Conservation (phyloP, 2,329 filamentous ascomycete species). For the Nigrograna mackinnonii region DNA sequence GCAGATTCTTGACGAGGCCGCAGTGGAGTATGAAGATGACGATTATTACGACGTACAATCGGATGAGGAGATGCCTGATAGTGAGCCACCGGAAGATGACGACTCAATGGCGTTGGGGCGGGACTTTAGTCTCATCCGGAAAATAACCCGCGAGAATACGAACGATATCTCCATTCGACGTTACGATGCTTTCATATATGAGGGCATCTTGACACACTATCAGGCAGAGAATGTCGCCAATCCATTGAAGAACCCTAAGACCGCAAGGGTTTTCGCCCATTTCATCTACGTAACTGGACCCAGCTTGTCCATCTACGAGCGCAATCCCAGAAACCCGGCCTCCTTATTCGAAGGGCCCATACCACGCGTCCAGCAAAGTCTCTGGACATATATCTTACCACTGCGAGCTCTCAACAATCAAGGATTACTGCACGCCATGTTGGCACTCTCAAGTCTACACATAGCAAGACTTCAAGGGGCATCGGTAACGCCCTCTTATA, state of each 20-base stretch:
- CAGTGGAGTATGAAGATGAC: slow-evolving; percentile 51
- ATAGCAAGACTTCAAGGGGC: slow-evolving; percentile 79
- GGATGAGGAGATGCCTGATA: slow-evolving; percentile 48
- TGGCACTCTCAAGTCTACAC: slow-evolving; percentile 84
- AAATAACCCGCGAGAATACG: slow-evolving; percentile 38
- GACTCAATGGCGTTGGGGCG: slow-evolving; percentile 25
- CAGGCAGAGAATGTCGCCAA: slow-evolving; percentile 52
- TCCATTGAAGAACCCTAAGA: slow-evolving; percentile 79
- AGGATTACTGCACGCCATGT: slow-evolving; percentile 86
- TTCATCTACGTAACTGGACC: slow-evolving; percentile 89
- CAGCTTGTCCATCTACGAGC: slow-evolving; percentile 83
- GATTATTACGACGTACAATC: slow-evolving; percentile 55
- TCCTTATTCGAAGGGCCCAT: slow-evolving; percentile 61
- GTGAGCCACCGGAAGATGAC: slow-evolving; percentile 20
- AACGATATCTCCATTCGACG: slow-evolving; percentile 42
- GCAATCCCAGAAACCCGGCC: slow-evolving; percentile 74
- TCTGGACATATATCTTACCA: slow-evolving; percentile 75
- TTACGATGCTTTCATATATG: slow-evolving; percentile 52
- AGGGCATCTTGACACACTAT: slow-evolving; percentile 50
- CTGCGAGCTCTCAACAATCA: slow-evolving; percentile 81
- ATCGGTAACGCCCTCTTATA: slow-evolving; percentile 78
- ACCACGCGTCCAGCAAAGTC: slow-evolving; percentile 33
- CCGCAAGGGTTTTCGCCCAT: slow-evolving; percentile 84
- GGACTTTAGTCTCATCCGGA: slow-evolving; percentile 41
- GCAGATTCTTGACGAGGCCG: slow-evolving; percentile 39